phyloP scores from a whole-genome alignment of 179 eudicot species.

The Camellia oleifera region DNA sequence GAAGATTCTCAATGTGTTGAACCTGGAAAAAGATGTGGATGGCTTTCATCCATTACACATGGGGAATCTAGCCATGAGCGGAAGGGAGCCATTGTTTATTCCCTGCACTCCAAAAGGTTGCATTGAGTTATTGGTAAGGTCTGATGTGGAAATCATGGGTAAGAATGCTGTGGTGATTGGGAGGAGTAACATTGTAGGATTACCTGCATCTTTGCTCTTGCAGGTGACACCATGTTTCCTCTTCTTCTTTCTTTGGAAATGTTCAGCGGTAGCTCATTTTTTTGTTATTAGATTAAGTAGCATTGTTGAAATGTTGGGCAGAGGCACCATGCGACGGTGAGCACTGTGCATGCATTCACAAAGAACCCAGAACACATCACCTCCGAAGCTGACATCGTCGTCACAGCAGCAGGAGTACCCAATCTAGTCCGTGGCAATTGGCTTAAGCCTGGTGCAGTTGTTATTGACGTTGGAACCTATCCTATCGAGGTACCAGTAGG shows the following conservation, averaged over 20 bases:
- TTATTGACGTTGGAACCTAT: conserved; percentile 78
- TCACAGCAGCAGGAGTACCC: conserved; percentile 77
- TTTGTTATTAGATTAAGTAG: conserved; percentile 1
- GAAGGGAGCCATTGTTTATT: conserved; percentile 80
- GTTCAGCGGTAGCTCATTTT: not conserved
- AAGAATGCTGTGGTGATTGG: conserved; percentile 89
- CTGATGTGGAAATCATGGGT: conserved; percentile 68
- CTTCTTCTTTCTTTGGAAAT: not conserved
- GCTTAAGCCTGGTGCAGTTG: conserved; percentile 81
- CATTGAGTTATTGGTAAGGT: conserved; percentile 72
- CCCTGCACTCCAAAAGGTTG: conserved; percentile 93
- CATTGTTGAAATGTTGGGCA: conserved; percentile 29
- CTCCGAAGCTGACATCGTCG: conserved; percentile 75
- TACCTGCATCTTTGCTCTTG: conserved; percentile 69
- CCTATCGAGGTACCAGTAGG: conserved; percentile 58
- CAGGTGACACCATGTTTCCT: conserved; percentile 42
- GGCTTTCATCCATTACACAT: conserved; percentile 89
- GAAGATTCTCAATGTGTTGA: conserved; percentile 54
- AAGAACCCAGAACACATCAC: conserved; percentile 61
- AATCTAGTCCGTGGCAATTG: conserved; percentile 81
- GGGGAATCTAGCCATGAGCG: conserved; percentile 79
- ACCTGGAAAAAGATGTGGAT: conserved; percentile 81
- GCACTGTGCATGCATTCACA: conserved; percentile 57
- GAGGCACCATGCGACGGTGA: conserved; percentile 94
- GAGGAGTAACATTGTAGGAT: conserved; percentile 85